Base-by-base conservation (phyloP, 2,329 filamentous ascomycete genomes). In the Microsporum canis region DNA sequence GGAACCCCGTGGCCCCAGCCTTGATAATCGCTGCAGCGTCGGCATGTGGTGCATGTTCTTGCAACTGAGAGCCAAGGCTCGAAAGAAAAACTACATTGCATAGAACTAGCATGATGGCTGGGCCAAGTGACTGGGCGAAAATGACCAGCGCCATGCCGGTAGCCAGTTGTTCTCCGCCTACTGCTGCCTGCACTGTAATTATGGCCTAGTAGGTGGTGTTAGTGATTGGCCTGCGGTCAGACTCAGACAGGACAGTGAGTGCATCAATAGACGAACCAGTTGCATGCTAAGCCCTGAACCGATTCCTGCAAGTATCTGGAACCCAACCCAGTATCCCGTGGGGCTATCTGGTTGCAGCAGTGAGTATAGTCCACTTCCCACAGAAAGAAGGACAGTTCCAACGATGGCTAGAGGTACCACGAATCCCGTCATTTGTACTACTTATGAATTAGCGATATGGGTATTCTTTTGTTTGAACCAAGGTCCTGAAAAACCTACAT, bases 301-400 rank as follows among this genome's bases (percentile, higher is more conserved):
- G 41, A 65, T 58, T 6, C 69, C 69, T 56, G 63, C 64, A 29
- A 72, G 60, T 45, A 72, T 63, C 53, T 72, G 70, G 55, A 70
- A 72, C 2, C 70, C 71, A 17, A 71, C 66, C 68, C 69, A 70
- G 31, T 64, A 63, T 49, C 63, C 66, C n/a, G 60, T 59, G 0
- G 64, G 36, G 0, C 66, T 68, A 3, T 63, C 58, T 1, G 67
- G 61, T 0, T 60, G 65, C 7, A 75, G 65, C 5, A 68, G 71
- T 1, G 68, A 69, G 12, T 75, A 57, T 14, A 77, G 65, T 0
- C 75, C 73, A 33, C 64, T 66, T 14, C 67, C 69, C 47, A 75
- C 64, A 2, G 71, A 57, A 33, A 65, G 62, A 3, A 76, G 61
- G 0, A 66, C 63, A 14, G 65, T 66, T 3, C 73, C 68, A 0